These are phyloP conservation scores for Tetragonia tetragonoides DNA, from an alignment of 148 eudicot genomes.

Conservation along the genomic window DNA sequence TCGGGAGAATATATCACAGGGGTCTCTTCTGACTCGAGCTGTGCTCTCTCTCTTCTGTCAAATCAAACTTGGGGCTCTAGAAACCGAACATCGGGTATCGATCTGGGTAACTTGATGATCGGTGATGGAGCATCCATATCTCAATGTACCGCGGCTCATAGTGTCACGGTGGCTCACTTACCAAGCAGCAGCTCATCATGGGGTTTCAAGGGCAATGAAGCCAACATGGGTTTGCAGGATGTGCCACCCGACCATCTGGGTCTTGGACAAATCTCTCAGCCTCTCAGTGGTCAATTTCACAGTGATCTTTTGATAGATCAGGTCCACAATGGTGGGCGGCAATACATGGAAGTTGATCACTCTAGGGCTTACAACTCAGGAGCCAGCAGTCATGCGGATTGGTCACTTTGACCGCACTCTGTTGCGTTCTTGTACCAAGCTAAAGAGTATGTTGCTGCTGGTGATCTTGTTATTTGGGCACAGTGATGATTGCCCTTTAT, in stretches of 20 bases:
- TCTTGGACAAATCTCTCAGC: conserved; percentile 50
- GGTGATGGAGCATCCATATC: conserved; percentile 38
- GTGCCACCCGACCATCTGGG: conserved; percentile 43
- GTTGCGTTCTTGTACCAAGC: neutral
- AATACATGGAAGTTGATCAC: conserved; percentile 44
- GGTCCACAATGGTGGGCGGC: conserved; percentile 42
- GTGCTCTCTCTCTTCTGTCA: conserved; percentile 99
- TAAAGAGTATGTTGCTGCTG: neutral
- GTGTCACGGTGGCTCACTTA: conserved; percentile 39
- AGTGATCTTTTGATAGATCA: conserved; percentile 49
- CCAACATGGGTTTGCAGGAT: conserved; percentile 27
- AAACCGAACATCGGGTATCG: conserved; percentile 46
- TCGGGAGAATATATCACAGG: conserved; percentile 61
- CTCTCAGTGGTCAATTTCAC: conserved; percentile 27
- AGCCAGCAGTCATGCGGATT: conserved; percentile 47
- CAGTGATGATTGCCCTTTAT: neutral
- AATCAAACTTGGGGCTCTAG: conserved; percentile 73
- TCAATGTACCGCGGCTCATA: conserved; percentile 38
- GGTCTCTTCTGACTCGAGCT: conserved; percentile 48
- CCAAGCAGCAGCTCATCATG: conserved; percentile 32
- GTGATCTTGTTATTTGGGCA: neutral
- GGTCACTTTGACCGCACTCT: conserved; percentile 51
- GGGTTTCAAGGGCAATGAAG: conserved; percentile 52
- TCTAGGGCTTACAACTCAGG: conserved; percentile 57
- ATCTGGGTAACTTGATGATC: conserved; percentile 36